Percentiles rank a stretch among this genome's conserved stretches.
Conservation (phyloP, 192 early-diverging fungal species). For the Umbelopsis isabellina region DNA sequence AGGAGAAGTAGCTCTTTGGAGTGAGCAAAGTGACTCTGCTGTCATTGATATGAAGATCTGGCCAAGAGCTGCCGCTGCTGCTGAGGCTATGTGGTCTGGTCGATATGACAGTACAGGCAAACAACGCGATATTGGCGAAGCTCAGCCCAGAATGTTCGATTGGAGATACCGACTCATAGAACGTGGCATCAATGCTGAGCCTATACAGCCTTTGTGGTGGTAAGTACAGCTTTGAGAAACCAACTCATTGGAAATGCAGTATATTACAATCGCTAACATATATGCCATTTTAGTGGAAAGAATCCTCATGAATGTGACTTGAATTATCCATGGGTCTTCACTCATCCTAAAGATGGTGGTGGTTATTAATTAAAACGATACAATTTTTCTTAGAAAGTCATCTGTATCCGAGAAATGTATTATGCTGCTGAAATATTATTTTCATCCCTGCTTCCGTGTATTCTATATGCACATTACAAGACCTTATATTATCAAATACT, state of each 20-base stretch:
- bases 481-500: no score
- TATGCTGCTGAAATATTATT: no score
- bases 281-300: constrained; percentile 12
- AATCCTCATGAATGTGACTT: constrained; percentile 34
- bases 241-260: not conserved
- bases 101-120: constrained; percentile 46
- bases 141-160: constrained; percentile 67
- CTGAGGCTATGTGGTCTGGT: constrained; percentile 58
- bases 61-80: constrained; percentile 73
- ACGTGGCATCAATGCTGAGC: constrained; percentile 67
- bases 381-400: no score
- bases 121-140: constrained; percentile 59
- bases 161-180: constrained; percentile 72
- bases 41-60: constrained; percentile 69
- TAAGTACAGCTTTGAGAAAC: not conserved
- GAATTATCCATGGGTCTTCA: constrained; percentile 11
- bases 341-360: constrained; percentile 7
- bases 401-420: no score
- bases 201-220: constrained; percentile 63
- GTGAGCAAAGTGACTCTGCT: constrained; percentile 70
- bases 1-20: constrained; percentile 76
- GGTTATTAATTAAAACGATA: constrained; percentile 1
- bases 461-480: no score
- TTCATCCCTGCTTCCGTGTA: no score
- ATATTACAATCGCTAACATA: not conserved